Percentiles rank a stretch among this genome's conserved stretches.
Evolutionary conservation across 768 basidiomycete species (phyloP).

Genomic region (Leucogyrophana mollusca): DNA sequence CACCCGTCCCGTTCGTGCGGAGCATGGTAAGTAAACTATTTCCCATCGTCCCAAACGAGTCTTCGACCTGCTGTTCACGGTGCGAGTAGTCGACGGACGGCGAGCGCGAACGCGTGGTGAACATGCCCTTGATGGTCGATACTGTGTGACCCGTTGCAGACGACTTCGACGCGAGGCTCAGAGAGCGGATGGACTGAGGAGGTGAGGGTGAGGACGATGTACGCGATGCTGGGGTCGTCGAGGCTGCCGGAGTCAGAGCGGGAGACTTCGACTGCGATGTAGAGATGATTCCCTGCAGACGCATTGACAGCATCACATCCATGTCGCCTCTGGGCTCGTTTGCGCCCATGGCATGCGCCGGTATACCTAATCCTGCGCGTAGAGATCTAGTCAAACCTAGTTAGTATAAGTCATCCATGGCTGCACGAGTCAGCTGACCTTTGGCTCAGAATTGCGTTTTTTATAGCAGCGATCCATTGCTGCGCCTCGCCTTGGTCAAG

Average conservation of each 20-base stretch:
- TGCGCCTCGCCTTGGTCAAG: conserved; percentile 60
- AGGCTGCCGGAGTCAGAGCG: conserved; percentile 2
- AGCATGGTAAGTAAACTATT: conserved; percentile 54
- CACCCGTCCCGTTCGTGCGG: conserved; percentile 37
- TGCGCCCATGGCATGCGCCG: conserved; percentile 38
- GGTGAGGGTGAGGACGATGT: conserved; percentile 26
- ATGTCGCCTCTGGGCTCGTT: conserved; percentile 76
- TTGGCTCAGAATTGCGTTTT: conserved; percentile 68
- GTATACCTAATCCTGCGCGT: conserved; percentile 61
- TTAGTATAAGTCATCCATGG: conserved; percentile 2
- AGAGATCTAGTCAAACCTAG: conserved; percentile 51
- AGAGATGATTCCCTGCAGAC: conserved; percentile 58
- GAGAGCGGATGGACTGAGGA: conserved; percentile 26
- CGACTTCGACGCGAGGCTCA: conserved; percentile 35
- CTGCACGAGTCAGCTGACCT: conserved; percentile 39
- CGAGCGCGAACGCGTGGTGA: conserved; percentile 51
- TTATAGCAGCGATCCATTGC: conserved; percentile 75
- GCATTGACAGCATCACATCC: conserved; percentile 83
- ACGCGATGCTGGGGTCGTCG: conserved; percentile 11
- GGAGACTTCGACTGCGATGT: conserved; percentile 22
- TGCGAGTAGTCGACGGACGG: conserved; percentile 37
- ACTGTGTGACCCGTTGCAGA: conserved; percentile 39
- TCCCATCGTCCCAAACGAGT: conserved; percentile 57
- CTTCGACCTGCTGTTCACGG: conserved; percentile 36
- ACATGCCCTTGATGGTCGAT: conserved; percentile 60